Evolutionary conservation across 192 early-diverging fungal genomes (phyloP), one percentile per base, ranked within the genome.

Genomic region (Phycomyces blakesleeanus): DNA sequence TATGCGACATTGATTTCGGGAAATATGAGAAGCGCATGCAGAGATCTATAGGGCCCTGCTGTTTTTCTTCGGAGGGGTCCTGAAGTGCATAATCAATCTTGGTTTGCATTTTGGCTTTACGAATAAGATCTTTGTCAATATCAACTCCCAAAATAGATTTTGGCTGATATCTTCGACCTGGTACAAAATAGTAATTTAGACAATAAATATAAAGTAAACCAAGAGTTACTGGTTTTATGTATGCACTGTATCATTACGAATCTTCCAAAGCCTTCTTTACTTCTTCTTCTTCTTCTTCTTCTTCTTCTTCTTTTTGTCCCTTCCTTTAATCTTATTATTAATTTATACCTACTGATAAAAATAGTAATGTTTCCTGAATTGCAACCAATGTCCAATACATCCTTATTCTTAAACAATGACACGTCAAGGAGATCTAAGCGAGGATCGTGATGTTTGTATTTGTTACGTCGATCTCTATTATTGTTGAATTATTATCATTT

Each of bases 321-420:
- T 42, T 41, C 47, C n/a, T 41, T n/a, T 41, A 24, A 53, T 37
- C n/a, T 63, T 21, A 26, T n/a, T 5, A 41, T 7, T 3, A 14
- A 37, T 20, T n/a, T 44, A 56, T 25, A 40, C 55, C 64, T 79
- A 81, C 81, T 79, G 42, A 84, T 73, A 16, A 71, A 55, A n/a
- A 81, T 67, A 2, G 86, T 83, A 8, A 93, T 57, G 21, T 80
- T 52, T 9, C 87, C 92, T 0, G 82, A 66, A 68, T 93, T 91
- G 75, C 92, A 93, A 3, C 92, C 92, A 67, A 93, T 81, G 61
- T 93, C 92, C 11, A 92, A 75, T 5, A 91, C 85, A 18, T 54
- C 49, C 42, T 86, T 85, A 10, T 72, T 72, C 39, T 60, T 57
- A 29, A 93, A 80, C 68, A 76, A 76, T 14, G 25, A 57, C 25